phyloP scores from a whole-genome alignment of 768 basidiomycete genomes.

The Rhizopogon salebrosus region DNA sequence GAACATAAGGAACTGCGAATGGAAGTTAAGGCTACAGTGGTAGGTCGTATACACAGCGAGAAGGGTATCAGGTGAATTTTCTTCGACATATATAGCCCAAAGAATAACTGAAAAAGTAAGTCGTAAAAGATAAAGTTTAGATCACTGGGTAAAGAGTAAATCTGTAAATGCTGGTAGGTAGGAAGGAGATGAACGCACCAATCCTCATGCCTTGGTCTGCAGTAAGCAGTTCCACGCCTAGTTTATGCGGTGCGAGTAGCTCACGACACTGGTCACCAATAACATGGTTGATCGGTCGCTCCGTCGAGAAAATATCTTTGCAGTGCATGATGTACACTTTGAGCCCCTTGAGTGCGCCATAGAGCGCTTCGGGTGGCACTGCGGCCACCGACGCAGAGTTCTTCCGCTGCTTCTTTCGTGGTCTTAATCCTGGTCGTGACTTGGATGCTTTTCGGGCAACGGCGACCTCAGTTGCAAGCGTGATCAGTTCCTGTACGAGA shows the following conservation, averaged over 20 bases:
- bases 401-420: conserved; percentile 33
- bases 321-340: conserved; percentile 82
- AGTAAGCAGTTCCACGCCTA: conserved; percentile 68
- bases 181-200: conserved; percentile 40
- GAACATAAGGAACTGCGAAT: background rate
- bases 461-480: conserved; percentile 65
- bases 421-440: conserved; percentile 5
- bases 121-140: conserved; percentile 14
- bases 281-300: conserved; percentile 52
- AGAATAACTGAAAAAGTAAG: conserved; percentile 6
- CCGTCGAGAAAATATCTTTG: conserved; percentile 63
- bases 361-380: conserved; percentile 37
- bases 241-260: conserved; percentile 51
- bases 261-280: conserved; percentile 71
- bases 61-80: conserved; percentile 15
- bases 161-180: background rate
- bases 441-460: conserved; percentile 35
- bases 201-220: conserved; percentile 81
- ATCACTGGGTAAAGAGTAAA: conserved; percentile 27
- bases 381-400: no score
- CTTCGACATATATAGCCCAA: conserved; percentile 9
- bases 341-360: conserved; percentile 51
- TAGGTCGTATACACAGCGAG: conserved; percentile 29
- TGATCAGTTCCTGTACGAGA: conserved; percentile 66
- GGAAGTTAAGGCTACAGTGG: conserved; percentile 33